Base-by-base conservation (phyloP, 441 rosid species). In the Populus trichocarpa region DNA sequence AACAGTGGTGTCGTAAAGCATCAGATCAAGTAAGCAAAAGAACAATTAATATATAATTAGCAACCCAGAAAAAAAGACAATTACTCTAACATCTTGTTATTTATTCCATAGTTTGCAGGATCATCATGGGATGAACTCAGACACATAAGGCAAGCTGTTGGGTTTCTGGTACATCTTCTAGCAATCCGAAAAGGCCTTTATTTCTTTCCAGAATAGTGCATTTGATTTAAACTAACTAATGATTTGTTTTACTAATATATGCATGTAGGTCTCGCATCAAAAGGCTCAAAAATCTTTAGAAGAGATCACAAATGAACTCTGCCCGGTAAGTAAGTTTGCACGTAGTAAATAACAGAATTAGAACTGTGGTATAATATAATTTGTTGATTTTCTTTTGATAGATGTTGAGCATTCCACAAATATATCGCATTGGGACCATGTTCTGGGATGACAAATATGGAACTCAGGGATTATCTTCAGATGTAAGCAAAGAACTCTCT, bases 381-480 rank as follows among this genome's bases (percentile, higher is more conserved):
- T 42, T 42, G 50, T 42, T 42, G 50, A 12, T 42, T 42, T 11
- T 42, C 14, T 12, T 42, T 42, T 42, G 50, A 42, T 81, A 89
- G 95, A 85, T 88, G 50, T 69, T 91, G 81, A 91, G 91, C 88
- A 84, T 88, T 72, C 92, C 89, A 26, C 95, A 90, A 75, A 82
- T 91, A 69, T 85, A 88, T 74, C 84, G 95, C 46, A 88, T 90
- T 9, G 90, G 90, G 53, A 89, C 92, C 7, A 88, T 84, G 93
- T 86, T 86, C 83, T 91, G 89, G 93, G 93, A 91, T 77, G 93
- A 89, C 73, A 91, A 91, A 80, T 91, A 91, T 77, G 93, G 91
- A 82, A 88, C 91, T 11, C 93, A 85, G 50, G 90, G 92, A 71
- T 75, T 91, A 79, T 88, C 93, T 63, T 73, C 87, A 75, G 90